A percentile compares a stretch with the other conserved stretches of the same genome.
Evolutionary conservation across 331 rosid genomes (phyloP).

Genomic region (Phaseolus coccineus): DNA sequence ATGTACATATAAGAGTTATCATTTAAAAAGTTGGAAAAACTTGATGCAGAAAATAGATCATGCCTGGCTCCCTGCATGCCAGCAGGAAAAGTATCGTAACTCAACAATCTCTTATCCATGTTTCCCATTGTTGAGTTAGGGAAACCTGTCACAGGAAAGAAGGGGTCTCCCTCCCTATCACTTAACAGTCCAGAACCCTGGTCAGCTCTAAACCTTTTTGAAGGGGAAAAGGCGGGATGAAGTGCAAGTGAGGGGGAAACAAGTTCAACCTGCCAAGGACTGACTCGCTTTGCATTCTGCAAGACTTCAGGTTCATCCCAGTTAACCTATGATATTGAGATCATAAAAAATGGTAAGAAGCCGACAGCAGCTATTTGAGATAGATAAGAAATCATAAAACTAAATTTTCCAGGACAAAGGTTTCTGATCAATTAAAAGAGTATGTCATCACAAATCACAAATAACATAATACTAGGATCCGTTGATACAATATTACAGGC

Average conservation of each 20-base stretch:
- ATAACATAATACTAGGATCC: not conserved
- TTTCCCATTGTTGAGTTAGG: not conserved
- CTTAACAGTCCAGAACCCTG: not conserved
- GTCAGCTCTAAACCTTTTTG: constrained; percentile 9
- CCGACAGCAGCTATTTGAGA: not conserved
- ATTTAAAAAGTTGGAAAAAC: constrained; percentile 1
- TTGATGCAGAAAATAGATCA: constrained; percentile 17
- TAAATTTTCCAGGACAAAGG: not conserved
- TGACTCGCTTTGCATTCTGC: constrained; percentile 6
- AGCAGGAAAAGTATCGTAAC: constrained; percentile 22
- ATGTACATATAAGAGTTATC: not conserved
- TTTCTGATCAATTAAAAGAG: not conserved
- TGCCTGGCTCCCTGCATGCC: constrained; percentile 35
- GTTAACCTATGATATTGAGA: not conserved
- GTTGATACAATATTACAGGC: not conserved
- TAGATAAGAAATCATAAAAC: not conserved
- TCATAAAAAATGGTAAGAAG: not conserved
- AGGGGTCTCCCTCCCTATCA: constrained; percentile 12
- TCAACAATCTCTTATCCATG: not conserved
- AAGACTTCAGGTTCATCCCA: constrained; percentile 24
- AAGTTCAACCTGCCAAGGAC: constrained; percentile 26
- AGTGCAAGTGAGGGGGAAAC: constrained; percentile 1
- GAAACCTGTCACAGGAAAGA: constrained; percentile 4
- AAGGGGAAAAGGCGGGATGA: not conserved
- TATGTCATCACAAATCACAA: not conserved